These are phyloP conservation scores for Trichoderma afroharzianum DNA, from an alignment of 2,329 filamentous ascomycete species.

Conservation along the genomic window DNA sequence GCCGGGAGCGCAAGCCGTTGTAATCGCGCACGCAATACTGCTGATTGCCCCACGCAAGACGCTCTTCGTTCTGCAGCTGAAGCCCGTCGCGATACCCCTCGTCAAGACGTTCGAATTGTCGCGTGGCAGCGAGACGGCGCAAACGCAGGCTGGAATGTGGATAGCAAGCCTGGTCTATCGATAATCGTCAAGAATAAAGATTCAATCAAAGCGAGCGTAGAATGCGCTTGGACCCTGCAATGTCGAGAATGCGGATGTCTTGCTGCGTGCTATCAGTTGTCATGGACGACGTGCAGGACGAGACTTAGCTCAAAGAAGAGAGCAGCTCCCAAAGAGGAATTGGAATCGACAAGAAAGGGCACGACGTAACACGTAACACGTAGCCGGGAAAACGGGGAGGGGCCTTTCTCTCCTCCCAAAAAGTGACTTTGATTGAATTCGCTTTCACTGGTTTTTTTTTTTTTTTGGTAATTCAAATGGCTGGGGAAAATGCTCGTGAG, in stretches of 20 bases:
- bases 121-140: not conserved
- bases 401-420: not conserved
- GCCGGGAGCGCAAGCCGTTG: constrained; percentile 5
- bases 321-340: constrained; percentile 5
- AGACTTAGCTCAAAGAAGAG: constrained; percentile 17
- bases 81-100: not conserved
- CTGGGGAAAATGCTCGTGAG: constrained; percentile 2
- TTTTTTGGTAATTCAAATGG: constrained; percentile 4
- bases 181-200: not conserved
- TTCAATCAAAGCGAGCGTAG: not conserved
- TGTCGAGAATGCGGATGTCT: constrained; percentile 13
- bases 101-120: not conserved
- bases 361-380: constrained; percentile 3
- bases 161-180: not conserved
- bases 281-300: constrained; percentile 13
- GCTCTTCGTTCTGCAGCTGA: not conserved
- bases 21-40: not conserved
- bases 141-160: constrained; percentile 13
- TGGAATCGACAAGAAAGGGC: not conserved
- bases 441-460: not conserved
- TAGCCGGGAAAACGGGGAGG: not conserved
- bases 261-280: constrained; percentile 17
- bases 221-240: constrained; percentile 13
- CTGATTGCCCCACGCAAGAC: not conserved
- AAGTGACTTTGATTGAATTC: not conserved